phyloP scores from a whole-genome alignment of 306 rosid species.

The Glycine soja region DNA sequence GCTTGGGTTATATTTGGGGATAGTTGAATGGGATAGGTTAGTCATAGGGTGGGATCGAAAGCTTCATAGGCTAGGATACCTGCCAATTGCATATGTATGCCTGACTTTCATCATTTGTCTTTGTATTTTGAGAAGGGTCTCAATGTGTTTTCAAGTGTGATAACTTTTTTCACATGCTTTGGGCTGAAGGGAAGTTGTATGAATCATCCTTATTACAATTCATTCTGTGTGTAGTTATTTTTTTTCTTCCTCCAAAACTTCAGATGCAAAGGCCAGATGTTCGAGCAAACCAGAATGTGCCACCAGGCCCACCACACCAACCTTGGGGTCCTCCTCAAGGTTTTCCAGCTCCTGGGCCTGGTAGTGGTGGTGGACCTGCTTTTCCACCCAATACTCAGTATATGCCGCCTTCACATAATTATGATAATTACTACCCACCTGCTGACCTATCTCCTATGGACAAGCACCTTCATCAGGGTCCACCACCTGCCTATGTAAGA shows the following conservation, averaged over 20 bases:
- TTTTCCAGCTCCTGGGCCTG: conserved; percentile 56
- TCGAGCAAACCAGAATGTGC: conserved; percentile 57
- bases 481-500: conserved; percentile 51
- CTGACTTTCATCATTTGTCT: neutral
- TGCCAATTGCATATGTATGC: conserved; percentile 11
- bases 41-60: conserved; percentile 20
- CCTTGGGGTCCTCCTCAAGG: conserved; percentile 71
- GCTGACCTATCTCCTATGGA: conserved; percentile 52
- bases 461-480: conserved; percentile 51
- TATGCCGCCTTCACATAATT: conserved; percentile 49
- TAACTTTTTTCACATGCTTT: neutral
- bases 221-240: neutral
- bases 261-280: conserved; percentile 63
- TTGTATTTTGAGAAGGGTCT: conserved; percentile 33
- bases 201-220: no score
- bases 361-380: conserved; percentile 54
- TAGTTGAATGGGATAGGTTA: conserved; percentile 14
- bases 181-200: no score
- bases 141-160: neutral
- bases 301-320: conserved; percentile 60
- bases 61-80: conserved; percentile 6
- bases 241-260: conserved; percentile 26
- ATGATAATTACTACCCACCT: conserved; percentile 53
- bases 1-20: conserved; percentile 16
- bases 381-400: conserved; percentile 64